Evolutionary conservation across 352 stramenopile species (phyloP).

Genomic region (Bremia lactucae): DNA sequence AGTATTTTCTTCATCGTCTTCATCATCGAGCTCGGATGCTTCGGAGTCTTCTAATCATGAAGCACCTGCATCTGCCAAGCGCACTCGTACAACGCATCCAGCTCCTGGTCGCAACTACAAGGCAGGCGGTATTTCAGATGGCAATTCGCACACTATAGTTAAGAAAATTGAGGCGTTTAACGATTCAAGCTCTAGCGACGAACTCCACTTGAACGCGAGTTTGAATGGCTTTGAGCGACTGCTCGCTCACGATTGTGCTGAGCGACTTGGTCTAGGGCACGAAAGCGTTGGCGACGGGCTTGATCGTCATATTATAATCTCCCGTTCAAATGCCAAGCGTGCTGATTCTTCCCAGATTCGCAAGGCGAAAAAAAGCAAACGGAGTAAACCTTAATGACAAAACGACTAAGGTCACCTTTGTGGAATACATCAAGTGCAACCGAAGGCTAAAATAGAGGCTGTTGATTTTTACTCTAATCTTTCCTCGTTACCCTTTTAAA

Average conservation of each 20-base stretch:
- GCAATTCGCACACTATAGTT: conserved; percentile 70
- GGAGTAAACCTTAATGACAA: no score
- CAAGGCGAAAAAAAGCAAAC: conserved; percentile 30
- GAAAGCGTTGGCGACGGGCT: conserved; percentile 57
- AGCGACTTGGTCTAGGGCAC: conserved; percentile 61
- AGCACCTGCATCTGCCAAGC: conserved; percentile 1
- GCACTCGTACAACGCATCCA: conserved; percentile 4
- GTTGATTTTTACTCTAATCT: conserved; percentile 22
- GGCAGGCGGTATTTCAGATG: conserved; percentile 38
- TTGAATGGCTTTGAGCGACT: conserved; percentile 78
- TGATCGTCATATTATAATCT: conserved; percentile 74
- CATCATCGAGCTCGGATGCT: conserved; percentile 8
- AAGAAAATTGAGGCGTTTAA: conserved; percentile 72
- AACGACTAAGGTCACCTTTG: no score
- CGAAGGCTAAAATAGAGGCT: conserved; percentile 28
- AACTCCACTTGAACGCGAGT: conserved; percentile 59
- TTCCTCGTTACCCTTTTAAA: not conserved
- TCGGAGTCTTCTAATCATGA: no score
- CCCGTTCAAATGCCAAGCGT: conserved; percentile 14
- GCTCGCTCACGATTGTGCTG: conserved; percentile 72
- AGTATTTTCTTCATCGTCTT: conserved; percentile 10
- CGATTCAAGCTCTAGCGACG: conserved; percentile 29
- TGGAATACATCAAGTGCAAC: no score
- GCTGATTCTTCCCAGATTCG: conserved; percentile 1
- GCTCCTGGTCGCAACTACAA: conserved; percentile 11